phyloP scores from a whole-genome alignment of 2,329 filamentous ascomycete species.

The Alternaria sp. region DNA sequence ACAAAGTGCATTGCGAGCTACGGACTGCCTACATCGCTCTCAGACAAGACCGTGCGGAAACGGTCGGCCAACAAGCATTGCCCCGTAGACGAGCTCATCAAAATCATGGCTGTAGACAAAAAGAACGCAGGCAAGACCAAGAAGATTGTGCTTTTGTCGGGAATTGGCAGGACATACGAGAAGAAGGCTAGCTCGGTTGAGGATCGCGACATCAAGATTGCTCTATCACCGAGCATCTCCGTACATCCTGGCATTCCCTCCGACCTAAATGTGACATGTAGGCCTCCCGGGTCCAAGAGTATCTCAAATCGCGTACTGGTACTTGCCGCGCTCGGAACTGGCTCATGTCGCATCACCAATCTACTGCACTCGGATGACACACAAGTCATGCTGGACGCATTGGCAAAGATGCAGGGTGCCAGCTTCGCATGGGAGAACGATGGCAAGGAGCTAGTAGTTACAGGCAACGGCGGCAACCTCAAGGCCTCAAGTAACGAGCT shows the following conservation, averaged over 20 bases:
- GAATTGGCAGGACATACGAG: conserved; percentile 89
- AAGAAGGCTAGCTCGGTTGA: conserved; percentile 88
- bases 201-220: conserved; percentile 82
- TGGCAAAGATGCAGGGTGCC: conserved; percentile 83
- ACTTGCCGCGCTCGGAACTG: conserved; percentile 88
- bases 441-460: conserved; percentile 88
- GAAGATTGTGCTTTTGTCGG: conserved; percentile 91
- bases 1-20: conserved; percentile 96
- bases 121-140: conserved; percentile 97
- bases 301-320: conserved; percentile 95
- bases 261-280: conserved; percentile 75
- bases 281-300: conserved; percentile 94
- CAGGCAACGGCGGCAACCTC: conserved; percentile 88
- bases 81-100: conserved; percentile 82
- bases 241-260: conserved; percentile 77
- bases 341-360: conserved; percentile 88
- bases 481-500: conserved; percentile 78
- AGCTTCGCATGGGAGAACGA: conserved; percentile 94
- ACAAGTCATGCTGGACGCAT: conserved; percentile 95
- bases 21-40: conserved; percentile 83
- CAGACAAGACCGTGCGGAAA: conserved; percentile 83
- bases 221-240: conserved; percentile 80
- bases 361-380: conserved; percentile 96
- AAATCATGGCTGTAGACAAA: conserved; percentile 98
- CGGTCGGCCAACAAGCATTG: conserved; percentile 88